Evolutionary conservation across 202 grass and related monocot genomes (phyloP).

Genomic region (Schoenoplectus triqueter): DNA sequence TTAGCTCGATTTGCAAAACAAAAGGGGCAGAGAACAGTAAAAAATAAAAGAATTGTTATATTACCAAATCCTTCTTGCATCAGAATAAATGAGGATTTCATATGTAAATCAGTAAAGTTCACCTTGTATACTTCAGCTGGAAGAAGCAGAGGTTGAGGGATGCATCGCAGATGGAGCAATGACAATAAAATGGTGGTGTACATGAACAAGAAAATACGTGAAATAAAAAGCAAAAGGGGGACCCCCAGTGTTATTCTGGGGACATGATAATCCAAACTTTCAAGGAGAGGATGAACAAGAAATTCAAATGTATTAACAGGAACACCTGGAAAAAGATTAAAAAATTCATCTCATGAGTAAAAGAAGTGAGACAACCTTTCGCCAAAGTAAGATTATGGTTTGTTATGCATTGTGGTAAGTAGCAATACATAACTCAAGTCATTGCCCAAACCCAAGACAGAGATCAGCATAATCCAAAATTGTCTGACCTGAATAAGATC

Average conservation of each 20-base stretch:
- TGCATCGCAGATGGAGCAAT: slow-evolving; percentile 74
- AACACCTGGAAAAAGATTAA: slow-evolving; percentile 51
- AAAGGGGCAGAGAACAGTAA: background rate
- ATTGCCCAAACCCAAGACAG: background rate
- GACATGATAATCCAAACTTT: slow-evolving; percentile 67
- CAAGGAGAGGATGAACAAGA: slow-evolving; percentile 72
- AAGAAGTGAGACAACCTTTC: too few species aligned
- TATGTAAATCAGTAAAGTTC: slow-evolving; percentile 23
- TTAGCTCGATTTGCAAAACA: slow-evolving; percentile 8
- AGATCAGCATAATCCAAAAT: background rate
- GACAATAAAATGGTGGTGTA: slow-evolving; percentile 63
- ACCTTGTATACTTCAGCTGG: slow-evolving; percentile 98
- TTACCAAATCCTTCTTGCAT: background rate
- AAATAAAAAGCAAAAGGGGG: slow-evolving; percentile 61
- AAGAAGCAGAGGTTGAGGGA: slow-evolving; percentile 78
- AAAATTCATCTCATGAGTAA: background rate
- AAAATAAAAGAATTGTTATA: background rate
- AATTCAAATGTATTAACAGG: slow-evolving; percentile 81
- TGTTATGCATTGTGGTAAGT: background rate
- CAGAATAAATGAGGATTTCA: background rate
- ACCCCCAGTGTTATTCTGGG: slow-evolving; percentile 61
- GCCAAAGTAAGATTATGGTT: background rate
- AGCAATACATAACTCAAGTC: background rate
- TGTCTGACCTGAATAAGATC: too few species aligned
- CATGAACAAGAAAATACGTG: slow-evolving; percentile 57